Evolutionary conservation across 129 eudicot species (phyloP), one percentile per base, ranked within the genome.

Genomic region (Apium graveolens): DNA sequence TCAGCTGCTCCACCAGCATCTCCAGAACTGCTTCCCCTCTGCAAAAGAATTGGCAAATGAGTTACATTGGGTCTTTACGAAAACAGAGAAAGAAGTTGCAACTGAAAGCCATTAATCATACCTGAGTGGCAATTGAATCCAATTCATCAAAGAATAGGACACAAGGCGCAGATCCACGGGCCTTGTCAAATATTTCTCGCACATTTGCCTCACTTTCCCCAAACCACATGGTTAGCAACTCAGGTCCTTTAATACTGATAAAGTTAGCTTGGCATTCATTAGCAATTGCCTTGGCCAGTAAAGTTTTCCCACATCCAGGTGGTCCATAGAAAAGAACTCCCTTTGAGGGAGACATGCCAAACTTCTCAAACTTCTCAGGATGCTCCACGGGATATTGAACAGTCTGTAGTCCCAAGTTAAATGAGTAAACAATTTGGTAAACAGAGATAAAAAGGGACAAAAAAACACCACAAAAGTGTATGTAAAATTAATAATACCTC

Each of bases 1-100:
- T 95, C 99, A 26, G 99, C 99, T 63, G 99, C 99, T 80, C 99
- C 99, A 24, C 99, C 99, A 9, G 99, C 99, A 86, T 95, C 99
- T 72, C 99, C 99, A 31, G 55, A 77, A 68, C 97, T 92, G 81
- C 94, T 84, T 57, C 99, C 99, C 81, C 99, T 92, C 99, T 95
- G 90, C 74, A 84, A 16, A 77, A 35, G 7, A 78, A 78, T 60
- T 60, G 16, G 11, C 27, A 34, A 48, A 66, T n/a, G 44, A 18
- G 53, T 48, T 14, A 76, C 27, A 71, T 68, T 35, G 5, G 18
- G n/a, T 2, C 24, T 55, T 46, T 13, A 71, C 7, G 5, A 7
- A 34, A 34, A 35, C 7, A 62, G 4, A 24, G 3, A 7, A 13
- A 48, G 0, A 48, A 13, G 16, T 29, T 2, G 18, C 29, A 46